phyloP scores from a whole-genome alignment of 495 filamentous ascomycete species.

The Aspergillus biplanus region DNA sequence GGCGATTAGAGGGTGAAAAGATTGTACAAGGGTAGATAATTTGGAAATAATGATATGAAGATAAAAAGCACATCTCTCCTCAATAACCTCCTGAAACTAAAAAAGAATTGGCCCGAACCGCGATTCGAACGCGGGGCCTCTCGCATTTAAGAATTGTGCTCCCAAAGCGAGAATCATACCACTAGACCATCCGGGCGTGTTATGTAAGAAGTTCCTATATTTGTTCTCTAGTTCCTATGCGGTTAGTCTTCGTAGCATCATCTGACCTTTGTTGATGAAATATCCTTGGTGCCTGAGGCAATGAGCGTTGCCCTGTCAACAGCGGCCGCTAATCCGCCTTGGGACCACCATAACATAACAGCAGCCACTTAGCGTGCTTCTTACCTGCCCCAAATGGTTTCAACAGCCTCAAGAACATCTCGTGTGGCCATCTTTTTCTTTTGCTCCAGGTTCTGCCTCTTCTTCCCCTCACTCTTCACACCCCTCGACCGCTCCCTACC shows the following conservation, averaged over 20 bases:
- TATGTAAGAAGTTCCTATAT: not conserved
- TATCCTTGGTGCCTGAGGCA: slow-evolving; percentile 27
- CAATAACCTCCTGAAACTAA: too few relatives aligned
- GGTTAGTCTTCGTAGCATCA: not conserved
- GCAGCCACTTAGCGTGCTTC: slow-evolving; percentile 41
- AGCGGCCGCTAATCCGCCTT: slow-evolving; percentile 34
- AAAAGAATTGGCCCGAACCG: too few relatives aligned
- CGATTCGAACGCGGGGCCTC: too few relatives aligned
- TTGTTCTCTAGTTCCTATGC: not conserved
- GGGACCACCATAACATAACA: slow-evolving; percentile 48
- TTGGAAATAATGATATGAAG: too few relatives aligned
- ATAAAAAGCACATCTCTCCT: too few relatives aligned
- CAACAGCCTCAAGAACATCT: slow-evolving; percentile 35
- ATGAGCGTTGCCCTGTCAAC: slow-evolving; percentile 49
- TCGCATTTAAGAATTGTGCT: too few relatives aligned
- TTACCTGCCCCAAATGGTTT: slow-evolving; percentile 43
- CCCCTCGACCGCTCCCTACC: slow-evolving; percentile 14
- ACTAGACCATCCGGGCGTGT: too few relatives aligned
- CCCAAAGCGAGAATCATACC: too few relatives aligned
- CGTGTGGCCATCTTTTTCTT: slow-evolving; percentile 27
- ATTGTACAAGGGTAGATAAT: too few relatives aligned
- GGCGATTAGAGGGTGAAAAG: too few relatives aligned
- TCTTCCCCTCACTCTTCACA: slow-evolving; percentile 26
- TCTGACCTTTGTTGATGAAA: slow-evolving; percentile 16
- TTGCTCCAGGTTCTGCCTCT: slow-evolving; percentile 14